A percentile compares a stretch with the other conserved stretches of the same genome.
phyloP scores from a whole-genome alignment of 768 basidiomycete species.

The Hygrophorus russula region DNA sequence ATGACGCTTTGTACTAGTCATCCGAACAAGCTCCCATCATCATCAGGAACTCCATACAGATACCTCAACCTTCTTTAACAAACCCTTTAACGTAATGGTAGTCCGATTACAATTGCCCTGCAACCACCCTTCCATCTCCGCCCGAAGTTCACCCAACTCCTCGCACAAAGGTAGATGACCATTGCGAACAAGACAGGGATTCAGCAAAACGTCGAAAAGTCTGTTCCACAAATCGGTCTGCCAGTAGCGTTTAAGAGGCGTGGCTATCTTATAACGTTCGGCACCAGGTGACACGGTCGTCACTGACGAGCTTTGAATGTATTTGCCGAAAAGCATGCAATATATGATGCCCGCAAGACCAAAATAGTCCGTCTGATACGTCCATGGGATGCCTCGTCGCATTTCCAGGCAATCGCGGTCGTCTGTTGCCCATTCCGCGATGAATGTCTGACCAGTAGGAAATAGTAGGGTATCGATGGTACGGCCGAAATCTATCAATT shows the following conservation, averaged over 20 bases:
- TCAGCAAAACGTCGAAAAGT: constrained; percentile 80
- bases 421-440: constrained; percentile 84
- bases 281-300: constrained; percentile 21
- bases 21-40: neutral
- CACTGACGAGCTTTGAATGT: constrained; percentile 69
- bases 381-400: constrained; percentile 77
- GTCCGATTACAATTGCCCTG: constrained; percentile 79
- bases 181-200: constrained; percentile 55
- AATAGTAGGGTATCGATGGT: constrained; percentile 81
- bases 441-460: constrained; percentile 67
- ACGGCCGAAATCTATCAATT: constrained; percentile 95
- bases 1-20: neutral
- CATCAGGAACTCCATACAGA: constrained; percentile 14
- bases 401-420: constrained; percentile 90
- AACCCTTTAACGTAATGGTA: constrained; percentile 66
- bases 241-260: constrained; percentile 92
- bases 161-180: constrained; percentile 61
- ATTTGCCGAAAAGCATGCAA: constrained; percentile 95
- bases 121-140: constrained; percentile 84
- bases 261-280: constrained; percentile 51
- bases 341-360: constrained; percentile 92
- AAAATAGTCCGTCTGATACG: constrained; percentile 91
- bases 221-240: constrained; percentile 78
- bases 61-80: constrained; percentile 74
- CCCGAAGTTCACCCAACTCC: constrained; percentile 52